phyloP scores from a whole-genome alignment of 2,329 filamentous ascomycete species.

The Aureobasidium sp. region DNA sequence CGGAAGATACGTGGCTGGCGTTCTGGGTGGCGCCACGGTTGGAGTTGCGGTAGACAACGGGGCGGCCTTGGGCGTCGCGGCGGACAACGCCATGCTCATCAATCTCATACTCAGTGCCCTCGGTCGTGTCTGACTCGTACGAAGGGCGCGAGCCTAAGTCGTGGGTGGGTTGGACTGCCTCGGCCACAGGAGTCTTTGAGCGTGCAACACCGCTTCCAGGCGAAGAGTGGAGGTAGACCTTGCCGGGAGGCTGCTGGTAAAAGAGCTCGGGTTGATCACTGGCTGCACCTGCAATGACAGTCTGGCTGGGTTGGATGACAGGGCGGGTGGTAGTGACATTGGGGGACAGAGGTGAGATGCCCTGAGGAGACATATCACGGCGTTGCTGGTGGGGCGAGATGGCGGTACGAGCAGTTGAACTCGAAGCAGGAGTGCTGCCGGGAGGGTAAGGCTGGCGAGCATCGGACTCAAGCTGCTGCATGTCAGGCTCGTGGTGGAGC shows the following conservation, averaged over 20 bases:
- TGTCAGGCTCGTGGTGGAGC: constrained; percentile 31
- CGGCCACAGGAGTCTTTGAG: background rate
- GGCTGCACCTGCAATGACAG: background rate
- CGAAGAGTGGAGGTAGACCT: constrained; percentile 24
- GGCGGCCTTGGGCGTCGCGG: constrained; percentile 52
- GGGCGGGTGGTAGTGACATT: background rate
- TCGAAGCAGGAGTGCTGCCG: constrained; percentile 15
- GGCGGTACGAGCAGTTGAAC: constrained; percentile 20
- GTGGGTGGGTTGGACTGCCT: constrained; percentile 18
- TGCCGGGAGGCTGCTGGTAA: constrained; percentile 37
- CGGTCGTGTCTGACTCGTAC: constrained; percentile 43
- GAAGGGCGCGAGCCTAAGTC: constrained; percentile 35
- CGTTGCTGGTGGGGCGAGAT: constrained; percentile 13
- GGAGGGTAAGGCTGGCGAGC: constrained; percentile 25
- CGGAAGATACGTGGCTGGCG: constrained; percentile 33
- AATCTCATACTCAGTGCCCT: constrained; percentile 64
- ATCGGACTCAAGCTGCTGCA: constrained; percentile 24
- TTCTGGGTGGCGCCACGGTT: background rate
- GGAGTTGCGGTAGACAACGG: constrained; percentile 41
- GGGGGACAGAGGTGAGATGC: background rate
- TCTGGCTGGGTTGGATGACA: background rate
- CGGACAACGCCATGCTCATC: constrained; percentile 53
- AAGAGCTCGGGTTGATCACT: constrained; percentile 25
- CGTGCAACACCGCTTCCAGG: constrained; percentile 10
- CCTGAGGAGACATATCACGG: constrained; percentile 2